Percentiles rank a stretch among this genome's conserved stretches.
These are phyloP conservation scores for Bacidia rubella DNA, from an alignment of 495 filamentous ascomycete species.

Conservation along the genomic window DNA sequence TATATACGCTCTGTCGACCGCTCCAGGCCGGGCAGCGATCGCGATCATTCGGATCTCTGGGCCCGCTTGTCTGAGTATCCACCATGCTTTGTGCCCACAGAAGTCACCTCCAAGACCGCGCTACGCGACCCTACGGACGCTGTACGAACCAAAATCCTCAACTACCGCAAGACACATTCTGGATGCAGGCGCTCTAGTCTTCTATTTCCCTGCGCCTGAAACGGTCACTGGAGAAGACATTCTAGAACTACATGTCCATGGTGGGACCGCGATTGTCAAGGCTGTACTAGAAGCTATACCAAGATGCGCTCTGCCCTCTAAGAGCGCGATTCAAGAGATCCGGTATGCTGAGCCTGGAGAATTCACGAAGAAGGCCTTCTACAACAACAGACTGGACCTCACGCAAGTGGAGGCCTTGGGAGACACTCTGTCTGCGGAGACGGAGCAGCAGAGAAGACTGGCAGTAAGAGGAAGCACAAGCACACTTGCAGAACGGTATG, in stretches of 20 bases:
- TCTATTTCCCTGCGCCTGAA: slow-evolving; percentile 75
- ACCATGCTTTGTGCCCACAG: slow-evolving; percentile 57
- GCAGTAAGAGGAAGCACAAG: slow-evolving; percentile 67
- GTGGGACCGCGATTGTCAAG: slow-evolving; percentile 76
- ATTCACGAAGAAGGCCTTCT: slow-evolving; percentile 86
- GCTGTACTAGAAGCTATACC: slow-evolving; percentile 68
- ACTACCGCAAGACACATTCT: slow-evolving; percentile 38
- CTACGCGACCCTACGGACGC: slow-evolving; percentile 58
- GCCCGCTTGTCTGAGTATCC: slow-evolving; percentile 59
- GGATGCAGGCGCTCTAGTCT: slow-evolving; percentile 67
- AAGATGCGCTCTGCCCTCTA: slow-evolving; percentile 10
- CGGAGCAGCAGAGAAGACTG: slow-evolving; percentile 81
- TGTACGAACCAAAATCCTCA: slow-evolving; percentile 47
- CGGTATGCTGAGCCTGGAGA: slow-evolving; percentile 92
- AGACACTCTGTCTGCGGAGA: slow-evolving; percentile 73
- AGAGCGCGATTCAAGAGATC: slow-evolving; percentile 28
- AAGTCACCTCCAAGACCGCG: slow-evolving; percentile 54
- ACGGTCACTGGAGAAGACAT: slow-evolving; percentile 89
- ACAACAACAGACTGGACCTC: slow-evolving; percentile 72
- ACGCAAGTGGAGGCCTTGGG: slow-evolving; percentile 90
- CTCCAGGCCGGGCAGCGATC: slow-evolving; percentile 75
- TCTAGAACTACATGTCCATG: slow-evolving; percentile 86
- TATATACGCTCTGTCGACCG: slow-evolving; percentile 88
- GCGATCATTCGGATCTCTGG: slow-evolving; percentile 85
- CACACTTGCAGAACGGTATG: slow-evolving; percentile 63